Conservation (phyloP, 306 rosid species). For the Gleditsia sinensis region DNA sequence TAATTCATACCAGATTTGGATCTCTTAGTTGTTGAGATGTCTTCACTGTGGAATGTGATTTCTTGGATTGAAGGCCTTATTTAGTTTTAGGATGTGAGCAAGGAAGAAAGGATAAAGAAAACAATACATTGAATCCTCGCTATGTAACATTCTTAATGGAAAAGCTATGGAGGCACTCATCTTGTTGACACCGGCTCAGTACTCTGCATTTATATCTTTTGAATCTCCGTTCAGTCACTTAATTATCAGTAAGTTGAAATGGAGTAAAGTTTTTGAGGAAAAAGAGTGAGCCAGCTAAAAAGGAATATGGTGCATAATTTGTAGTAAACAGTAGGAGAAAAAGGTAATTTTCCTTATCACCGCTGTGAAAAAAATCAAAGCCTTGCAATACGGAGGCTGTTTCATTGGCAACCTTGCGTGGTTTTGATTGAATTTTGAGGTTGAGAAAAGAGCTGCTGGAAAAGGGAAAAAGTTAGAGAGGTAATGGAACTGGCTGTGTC, state of each 20-base stretch:
- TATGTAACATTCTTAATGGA: not conserved
- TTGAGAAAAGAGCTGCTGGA: not conserved
- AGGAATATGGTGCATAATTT: not conserved
- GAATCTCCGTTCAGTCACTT: not conserved
- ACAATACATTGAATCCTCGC: not conserved
- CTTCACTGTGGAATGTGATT: not conserved
- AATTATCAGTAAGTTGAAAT: not conserved
- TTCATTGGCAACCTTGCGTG: not conserved
- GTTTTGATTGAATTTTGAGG: not conserved
- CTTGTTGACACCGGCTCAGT: not conserved
- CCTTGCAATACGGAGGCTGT: not conserved
- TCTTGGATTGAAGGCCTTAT: not conserved
- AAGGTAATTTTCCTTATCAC: not conserved
- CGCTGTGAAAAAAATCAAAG: not conserved
- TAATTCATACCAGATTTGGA: not conserved
- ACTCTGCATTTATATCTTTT: not conserved
- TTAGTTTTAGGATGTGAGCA: slow-evolving; percentile 2
- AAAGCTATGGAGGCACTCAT: not conserved
- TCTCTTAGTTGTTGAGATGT: not conserved
- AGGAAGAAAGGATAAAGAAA: not conserved
- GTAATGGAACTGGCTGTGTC: not conserved
- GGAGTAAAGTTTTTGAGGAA: not conserved
- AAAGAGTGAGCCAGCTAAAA: not conserved
- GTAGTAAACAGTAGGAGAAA: not conserved
- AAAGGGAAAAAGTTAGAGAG: not conserved